Evolutionary conservation across 2,329 filamentous ascomycete genomes (phyloP).

Genomic region (Cryphonectria carpinicola): DNA sequence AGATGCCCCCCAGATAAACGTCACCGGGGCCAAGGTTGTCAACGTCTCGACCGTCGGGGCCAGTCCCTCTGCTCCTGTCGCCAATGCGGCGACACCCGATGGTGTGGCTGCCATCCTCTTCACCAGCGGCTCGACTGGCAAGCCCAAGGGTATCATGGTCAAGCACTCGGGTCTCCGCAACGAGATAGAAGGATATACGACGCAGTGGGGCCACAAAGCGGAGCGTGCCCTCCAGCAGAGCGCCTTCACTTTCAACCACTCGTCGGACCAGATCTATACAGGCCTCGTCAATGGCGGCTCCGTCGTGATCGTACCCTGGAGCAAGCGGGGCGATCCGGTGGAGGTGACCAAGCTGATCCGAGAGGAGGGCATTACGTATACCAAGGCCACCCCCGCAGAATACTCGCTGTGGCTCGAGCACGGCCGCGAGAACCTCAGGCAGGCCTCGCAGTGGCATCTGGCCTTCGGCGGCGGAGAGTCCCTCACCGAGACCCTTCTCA

Average conservation of each 20-base stretch:
- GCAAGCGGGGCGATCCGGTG: conserved; percentile 38
- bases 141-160: conserved; percentile 41
- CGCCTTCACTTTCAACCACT: conserved; percentile 41
- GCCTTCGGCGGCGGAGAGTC: conserved; percentile 41
- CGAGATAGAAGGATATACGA: conserved; percentile 28
- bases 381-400: conserved; percentile 42
- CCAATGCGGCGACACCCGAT: conserved; percentile 17
- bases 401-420: conserved; percentile 33
- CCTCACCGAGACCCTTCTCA: neutral
- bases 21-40: neutral
- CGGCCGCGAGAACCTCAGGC: conserved; percentile 28
- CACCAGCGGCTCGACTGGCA: conserved; percentile 31
- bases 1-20: neutral
- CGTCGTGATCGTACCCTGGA: conserved; percentile 36
- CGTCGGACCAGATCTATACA: conserved; percentile 38
- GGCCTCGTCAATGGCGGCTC: conserved; percentile 39
- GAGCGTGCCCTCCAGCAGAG: conserved; percentile 42
- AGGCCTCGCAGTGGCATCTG: conserved; percentile 34
- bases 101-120: conserved; percentile 35
- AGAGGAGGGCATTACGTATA: conserved; percentile 38
- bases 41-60: neutral
- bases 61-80: conserved; percentile 10
- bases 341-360: conserved; percentile 39
- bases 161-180: conserved; percentile 30
- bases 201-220: conserved; percentile 24